These are phyloP conservation scores for Sapria himalayana DNA, from an alignment of 345 rosid species.

Conservation along the genomic window DNA sequence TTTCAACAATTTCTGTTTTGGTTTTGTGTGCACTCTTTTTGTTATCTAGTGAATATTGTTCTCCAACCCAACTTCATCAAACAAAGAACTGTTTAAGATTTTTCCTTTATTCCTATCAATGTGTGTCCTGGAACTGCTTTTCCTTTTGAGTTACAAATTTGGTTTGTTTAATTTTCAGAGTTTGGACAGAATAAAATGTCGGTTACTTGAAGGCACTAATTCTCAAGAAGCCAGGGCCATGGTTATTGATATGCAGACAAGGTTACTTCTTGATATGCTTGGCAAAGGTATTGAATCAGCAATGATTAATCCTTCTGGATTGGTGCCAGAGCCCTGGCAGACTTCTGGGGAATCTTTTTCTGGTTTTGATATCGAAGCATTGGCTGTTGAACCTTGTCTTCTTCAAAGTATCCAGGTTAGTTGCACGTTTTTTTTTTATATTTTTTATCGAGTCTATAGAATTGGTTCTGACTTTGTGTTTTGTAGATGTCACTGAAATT, in stretches of 20 bases:
- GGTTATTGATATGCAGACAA: conserved; percentile 99
- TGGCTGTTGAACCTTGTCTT: conserved; percentile 94
- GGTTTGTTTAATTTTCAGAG: conserved; percentile 30
- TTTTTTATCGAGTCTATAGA: too few species aligned
- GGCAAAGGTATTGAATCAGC: conserved; percentile 99
- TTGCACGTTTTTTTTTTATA: too few species aligned
- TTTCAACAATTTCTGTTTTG: too few species aligned
- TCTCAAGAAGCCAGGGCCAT: conserved; percentile 99
- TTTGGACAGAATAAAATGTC: conserved; percentile 90
- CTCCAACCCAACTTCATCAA: too few species aligned
- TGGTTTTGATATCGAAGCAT: conserved; percentile 64
- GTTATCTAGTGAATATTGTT: too few species aligned
- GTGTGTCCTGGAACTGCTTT: neutral
- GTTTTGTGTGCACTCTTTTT: too few species aligned
- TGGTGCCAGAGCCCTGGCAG: conserved; percentile 82
- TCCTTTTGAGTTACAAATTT: neutral
- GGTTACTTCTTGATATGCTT: conserved; percentile 88
- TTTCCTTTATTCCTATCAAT: too few species aligned
- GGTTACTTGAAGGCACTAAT: conserved; percentile 91
- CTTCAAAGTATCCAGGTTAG: conserved; percentile 55
- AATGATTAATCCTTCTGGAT: conserved; percentile 74
- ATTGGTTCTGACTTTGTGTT: too few species aligned
- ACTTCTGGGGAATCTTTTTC: conserved; percentile 48
- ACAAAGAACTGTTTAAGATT: too few species aligned
- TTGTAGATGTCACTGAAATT: too few species aligned